A percentile compares a stretch with the other conserved stretches of the same genome.
These are phyloP conservation scores for Sporobolomyces pararoseus DNA, from an alignment of 768 basidiomycete genomes.

Conservation along the genomic window DNA sequence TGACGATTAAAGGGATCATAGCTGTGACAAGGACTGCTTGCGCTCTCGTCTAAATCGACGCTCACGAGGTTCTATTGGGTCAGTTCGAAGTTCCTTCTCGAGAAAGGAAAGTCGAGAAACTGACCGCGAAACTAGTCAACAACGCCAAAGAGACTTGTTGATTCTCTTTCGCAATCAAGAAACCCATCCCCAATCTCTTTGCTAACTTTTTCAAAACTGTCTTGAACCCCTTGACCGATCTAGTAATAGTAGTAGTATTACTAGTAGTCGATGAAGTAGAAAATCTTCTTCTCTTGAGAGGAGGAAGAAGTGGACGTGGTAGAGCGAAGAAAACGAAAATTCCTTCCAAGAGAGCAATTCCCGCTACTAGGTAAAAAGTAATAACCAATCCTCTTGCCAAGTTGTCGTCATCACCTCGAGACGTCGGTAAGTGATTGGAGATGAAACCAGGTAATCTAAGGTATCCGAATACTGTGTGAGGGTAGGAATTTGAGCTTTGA, in stretches of 20 bases:
- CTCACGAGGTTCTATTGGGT: neutral
- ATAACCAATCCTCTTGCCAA: neutral
- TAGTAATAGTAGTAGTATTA: no score
- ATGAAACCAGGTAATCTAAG: conserved; percentile 25
- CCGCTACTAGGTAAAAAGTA: conserved; percentile 26
- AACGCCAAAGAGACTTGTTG: conserved; percentile 14
- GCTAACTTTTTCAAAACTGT: neutral
- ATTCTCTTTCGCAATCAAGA: conserved; percentile 14
- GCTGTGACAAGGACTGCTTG: conserved; percentile 21
- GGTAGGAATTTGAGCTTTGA: neutral
- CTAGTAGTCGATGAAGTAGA: no score
- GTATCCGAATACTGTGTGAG: conserved; percentile 33
- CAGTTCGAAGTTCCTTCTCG: rapidly evolving
- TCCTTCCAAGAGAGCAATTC: neutral
- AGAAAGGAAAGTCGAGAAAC: neutral
- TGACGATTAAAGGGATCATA: conserved; percentile 24
- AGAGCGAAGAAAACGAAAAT: conserved; percentile 2
- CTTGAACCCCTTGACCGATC: neutral
- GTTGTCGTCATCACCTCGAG: neutral
- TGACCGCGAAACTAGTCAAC: conserved; percentile 25
- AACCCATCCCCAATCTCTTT: conserved; percentile 7
- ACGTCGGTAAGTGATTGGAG: neutral
- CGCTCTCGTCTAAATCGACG: conserved; percentile 16
- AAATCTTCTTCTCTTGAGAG: neutral
- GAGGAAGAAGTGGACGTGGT: neutral